Percentiles rank a stretch among this genome's conserved stretches.
Conservation (phyloP, 768 basidiomycete species). For the Mycena venus region DNA sequence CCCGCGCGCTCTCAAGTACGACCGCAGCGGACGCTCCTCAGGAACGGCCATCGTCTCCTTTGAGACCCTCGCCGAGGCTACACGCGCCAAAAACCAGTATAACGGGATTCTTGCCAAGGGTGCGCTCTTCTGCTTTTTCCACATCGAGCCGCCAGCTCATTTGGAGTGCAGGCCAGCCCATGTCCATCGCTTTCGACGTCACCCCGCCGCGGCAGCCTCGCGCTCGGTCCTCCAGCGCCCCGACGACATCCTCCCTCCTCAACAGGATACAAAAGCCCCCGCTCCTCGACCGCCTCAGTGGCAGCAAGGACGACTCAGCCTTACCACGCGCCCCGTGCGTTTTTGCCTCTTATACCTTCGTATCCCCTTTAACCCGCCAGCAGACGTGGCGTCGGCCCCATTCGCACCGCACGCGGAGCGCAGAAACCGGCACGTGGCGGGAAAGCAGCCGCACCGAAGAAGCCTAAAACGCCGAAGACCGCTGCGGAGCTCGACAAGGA, state of each 20-base stretch:
- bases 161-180: constrained; percentile 74
- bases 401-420: constrained; percentile 59
- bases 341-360: background rate
- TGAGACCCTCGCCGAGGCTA: constrained; percentile 84
- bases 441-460: constrained; percentile 52
- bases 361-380: constrained; percentile 29
- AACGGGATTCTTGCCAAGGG: constrained; percentile 92
- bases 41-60: constrained; percentile 87
- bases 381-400: constrained; percentile 59
- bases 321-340: constrained; percentile 56
- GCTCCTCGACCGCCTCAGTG: constrained; percentile 70
- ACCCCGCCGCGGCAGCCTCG: constrained; percentile 59
- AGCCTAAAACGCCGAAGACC: constrained; percentile 67
- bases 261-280: constrained; percentile 84
- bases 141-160: constrained; percentile 21
- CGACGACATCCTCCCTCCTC: constrained; percentile 73
- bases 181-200: constrained; percentile 76
- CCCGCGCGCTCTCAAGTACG: constrained; percentile 79
- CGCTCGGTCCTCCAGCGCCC: constrained; percentile 62
- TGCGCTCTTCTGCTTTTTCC: constrained; percentile 46
- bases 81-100: constrained; percentile 85
- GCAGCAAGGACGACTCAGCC: constrained; percentile 57
- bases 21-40: constrained; percentile 93
- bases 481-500: constrained; percentile 91
- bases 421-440: constrained; percentile 40